Conservation (phyloP, 495 filamentous ascomycete species). For the Zalerion maritima region DNA sequence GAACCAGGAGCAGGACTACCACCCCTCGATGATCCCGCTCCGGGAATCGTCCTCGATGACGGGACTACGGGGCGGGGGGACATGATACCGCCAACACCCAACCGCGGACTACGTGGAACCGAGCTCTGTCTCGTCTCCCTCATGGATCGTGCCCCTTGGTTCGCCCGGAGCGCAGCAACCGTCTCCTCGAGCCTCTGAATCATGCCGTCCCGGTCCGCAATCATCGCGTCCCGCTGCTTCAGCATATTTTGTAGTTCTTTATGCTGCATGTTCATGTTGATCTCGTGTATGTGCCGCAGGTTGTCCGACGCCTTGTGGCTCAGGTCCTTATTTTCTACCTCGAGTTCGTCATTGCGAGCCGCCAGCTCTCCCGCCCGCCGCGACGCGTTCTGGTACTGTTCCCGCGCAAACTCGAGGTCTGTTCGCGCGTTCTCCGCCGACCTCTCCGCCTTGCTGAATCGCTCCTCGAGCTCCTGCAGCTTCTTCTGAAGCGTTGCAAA, state of each 20-base stretch:
- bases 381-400: conserved; percentile 50
- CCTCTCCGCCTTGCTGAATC: conserved; percentile 24
- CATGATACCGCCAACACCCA: conserved; percentile 19
- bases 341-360: conserved; percentile 35
- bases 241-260: conserved; percentile 20
- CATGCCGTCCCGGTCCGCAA: conserved; percentile 41
- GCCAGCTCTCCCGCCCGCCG: conserved; percentile 33
- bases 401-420: conserved; percentile 44
- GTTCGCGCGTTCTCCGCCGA: conserved; percentile 20
- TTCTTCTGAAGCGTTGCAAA: conserved; percentile 28
- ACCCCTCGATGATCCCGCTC: conserved; percentile 22
- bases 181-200: conserved; percentile 47
- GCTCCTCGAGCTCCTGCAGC: conserved; percentile 20
- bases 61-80: conserved; percentile 22
- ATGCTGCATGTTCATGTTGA: conserved; percentile 29
- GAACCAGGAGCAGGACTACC: conserved; percentile 1
- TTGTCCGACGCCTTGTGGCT: conserved; percentile 37
- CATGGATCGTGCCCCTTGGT: conserved; percentile 25
- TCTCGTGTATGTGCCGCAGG: conserved; percentile 32
- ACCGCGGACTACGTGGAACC: conserved; percentile 32
- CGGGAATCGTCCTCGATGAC: conserved; percentile 16
- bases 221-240: conserved; percentile 12
- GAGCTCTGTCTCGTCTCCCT: conserved; percentile 33
- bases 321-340: conserved; percentile 30
- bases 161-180: conserved; percentile 23